Evolutionary conservation across 2,329 filamentous ascomycete genomes (phyloP).

Genomic region (Beauveria pseudobassiana): DNA sequence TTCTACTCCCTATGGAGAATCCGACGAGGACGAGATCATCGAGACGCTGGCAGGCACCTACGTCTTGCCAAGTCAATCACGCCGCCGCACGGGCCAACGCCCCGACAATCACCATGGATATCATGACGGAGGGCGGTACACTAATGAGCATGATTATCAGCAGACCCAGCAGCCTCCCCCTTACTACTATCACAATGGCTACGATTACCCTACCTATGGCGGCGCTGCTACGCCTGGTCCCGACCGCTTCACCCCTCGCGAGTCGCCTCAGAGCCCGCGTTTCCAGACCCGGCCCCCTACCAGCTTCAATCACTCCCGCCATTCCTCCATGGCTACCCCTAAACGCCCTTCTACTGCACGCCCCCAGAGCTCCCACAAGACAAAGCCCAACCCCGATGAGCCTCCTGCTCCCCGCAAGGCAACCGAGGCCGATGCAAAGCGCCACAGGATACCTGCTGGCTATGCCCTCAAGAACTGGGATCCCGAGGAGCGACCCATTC

Average conservation of each 20-base stretch:
- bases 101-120: slow-evolving; percentile 31
- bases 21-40: slow-evolving; percentile 56
- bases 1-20: slow-evolving; percentile 53
- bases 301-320: slow-evolving; percentile 36
- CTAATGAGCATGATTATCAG: slow-evolving; percentile 51
- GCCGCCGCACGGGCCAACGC: slow-evolving; percentile 26
- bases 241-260: slow-evolving; percentile 23
- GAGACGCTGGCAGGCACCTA: slow-evolving; percentile 47
- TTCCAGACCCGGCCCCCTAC: slow-evolving; percentile 31
- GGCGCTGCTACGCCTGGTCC: slow-evolving; percentile 1
- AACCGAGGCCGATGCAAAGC: slow-evolving; percentile 52
- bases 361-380: slow-evolving; percentile 32
- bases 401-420: slow-evolving; percentile 36
- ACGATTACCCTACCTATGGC: slow-evolving; percentile 29
- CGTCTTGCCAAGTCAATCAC: slow-evolving; percentile 43
- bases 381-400: slow-evolving; percentile 28
- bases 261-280: slow-evolving; percentile 32
- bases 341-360: slow-evolving; percentile 46
- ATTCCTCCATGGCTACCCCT: slow-evolving; percentile 41
- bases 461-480: slow-evolving; percentile 99
- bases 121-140: slow-evolving; percentile 46
- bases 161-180: slow-evolving; percentile 31
- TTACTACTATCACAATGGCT: slow-evolving; percentile 24
- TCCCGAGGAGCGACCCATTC: slow-evolving; percentile 84
- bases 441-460: slow-evolving; percentile 72